phyloP scores from a whole-genome alignment of 192 early-diverging fungal genomes.

The Entophlyctis helioformis region DNA sequence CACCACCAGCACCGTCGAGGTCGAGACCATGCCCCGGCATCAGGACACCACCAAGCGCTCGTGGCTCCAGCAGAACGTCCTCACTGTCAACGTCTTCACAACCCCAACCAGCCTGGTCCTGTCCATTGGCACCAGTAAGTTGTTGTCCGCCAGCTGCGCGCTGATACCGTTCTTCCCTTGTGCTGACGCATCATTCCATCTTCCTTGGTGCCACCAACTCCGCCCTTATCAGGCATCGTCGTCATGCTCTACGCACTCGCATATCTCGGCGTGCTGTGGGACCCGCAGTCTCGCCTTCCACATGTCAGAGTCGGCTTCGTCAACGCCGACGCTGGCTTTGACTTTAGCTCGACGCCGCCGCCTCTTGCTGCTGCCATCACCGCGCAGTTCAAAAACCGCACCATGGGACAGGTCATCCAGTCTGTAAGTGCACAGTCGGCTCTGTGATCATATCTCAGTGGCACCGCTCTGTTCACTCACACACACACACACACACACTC shows the following conservation, averaged over 20 bases:
- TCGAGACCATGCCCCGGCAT: no score
- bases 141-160: no score
- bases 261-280: background rate
- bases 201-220: no score
- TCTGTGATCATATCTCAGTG: background rate
- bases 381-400: background rate
- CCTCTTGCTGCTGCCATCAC: background rate
- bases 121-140: no score
- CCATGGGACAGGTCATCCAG: background rate
- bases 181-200: no score
- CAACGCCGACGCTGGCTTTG: background rate
- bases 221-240: background rate
- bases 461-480: background rate
- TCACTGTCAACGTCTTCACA: no score
- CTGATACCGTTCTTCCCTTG: no score
- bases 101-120: no score
- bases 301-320: background rate
- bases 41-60: no score
- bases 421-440: background rate
- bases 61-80: no score
- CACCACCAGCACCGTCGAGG: no score
- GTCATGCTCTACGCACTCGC: conserved; percentile 2
- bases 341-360: background rate
- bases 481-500: background rate
- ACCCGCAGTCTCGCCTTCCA: background rate